Base-by-base conservation (phyloP, 805 yeast genomes). In the Cyberlindnera galapagoensis region DNA sequence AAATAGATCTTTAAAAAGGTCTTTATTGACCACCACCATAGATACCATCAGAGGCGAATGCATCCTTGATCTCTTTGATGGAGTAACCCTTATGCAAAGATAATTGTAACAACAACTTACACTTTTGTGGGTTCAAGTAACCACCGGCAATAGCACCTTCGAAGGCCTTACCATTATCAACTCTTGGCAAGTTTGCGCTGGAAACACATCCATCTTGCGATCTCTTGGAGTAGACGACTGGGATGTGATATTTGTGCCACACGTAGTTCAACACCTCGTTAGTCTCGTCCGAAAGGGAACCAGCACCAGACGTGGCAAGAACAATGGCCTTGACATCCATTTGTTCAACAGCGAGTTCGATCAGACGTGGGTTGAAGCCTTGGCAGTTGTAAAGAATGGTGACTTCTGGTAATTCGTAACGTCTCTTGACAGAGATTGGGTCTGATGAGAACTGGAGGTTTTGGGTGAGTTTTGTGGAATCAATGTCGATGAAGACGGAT, bases 191-290 rank as follows among this genome's bases (percentile, higher is more conserved):
- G 24, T 41, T 42, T 5, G 39, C 40, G 20, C 54, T 59, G 3
- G 86, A 80, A 14, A 79, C 79, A 74, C 74, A 73, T 9, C 86
- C 86, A 49, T 77, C 83, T 66, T 72, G 74, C 7, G 83, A 67
- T 48, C 85, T 64, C 47, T 77, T 76, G 21, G 83, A 75, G 48
- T 73, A 77, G 2, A 79, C 63, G 2, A 77, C 63, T 2, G 85
- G 85, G 18, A 74, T 59, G 13, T 56, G 46, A 30, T 60, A 49
- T 18, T 55, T 46, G n/a, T 56, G 46, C 37, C 63, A 65, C 14
- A 62, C 59, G 28, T 60, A 56, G 18, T 62, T 56, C 26, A 67
- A 48, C n/a, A 56, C 54, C 26, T 61, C 59, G 40, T 71, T 72
- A 3, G 78, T 71, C 11, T 49, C 56, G 5, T 66, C 70, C 17